These are phyloP conservation scores for Mesembryanthemum crystallinum DNA, from an alignment of 148 eudicot species.

Conservation along the genomic window DNA sequence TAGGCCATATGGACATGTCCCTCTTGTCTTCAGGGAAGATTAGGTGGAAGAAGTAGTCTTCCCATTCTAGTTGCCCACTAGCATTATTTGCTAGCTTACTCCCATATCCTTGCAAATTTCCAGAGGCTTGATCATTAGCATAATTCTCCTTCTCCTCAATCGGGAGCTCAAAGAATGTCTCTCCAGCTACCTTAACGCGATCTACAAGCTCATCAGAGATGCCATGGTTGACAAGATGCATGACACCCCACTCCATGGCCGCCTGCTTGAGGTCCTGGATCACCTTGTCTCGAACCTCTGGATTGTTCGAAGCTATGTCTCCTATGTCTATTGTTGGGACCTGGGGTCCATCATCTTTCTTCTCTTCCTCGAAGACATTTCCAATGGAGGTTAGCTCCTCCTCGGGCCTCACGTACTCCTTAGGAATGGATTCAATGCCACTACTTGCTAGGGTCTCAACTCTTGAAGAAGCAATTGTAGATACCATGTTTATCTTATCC, in stretches of 20 bases:
- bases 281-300: conserved; percentile 48
- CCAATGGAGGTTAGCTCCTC: conserved; percentile 72
- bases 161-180: conserved; percentile 60
- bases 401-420: conserved; percentile 69
- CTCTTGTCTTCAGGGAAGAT: conserved; percentile 64
- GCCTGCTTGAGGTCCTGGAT: conserved; percentile 57
- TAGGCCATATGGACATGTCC: conserved; percentile 82
- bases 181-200: conserved; percentile 70
- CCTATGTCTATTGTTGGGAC: conserved; percentile 62
- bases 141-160: conserved; percentile 90
- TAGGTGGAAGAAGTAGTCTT: conserved; percentile 87
- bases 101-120: conserved; percentile 90
- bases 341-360: conserved; percentile 61
- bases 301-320: conserved; percentile 52
- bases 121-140: conserved; percentile 74
- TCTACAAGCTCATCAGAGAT: conserved; percentile 51
- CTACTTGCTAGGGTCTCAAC: conserved; percentile 71
- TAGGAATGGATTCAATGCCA: conserved; percentile 74
- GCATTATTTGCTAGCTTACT: conserved; percentile 89
- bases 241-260: conserved; percentile 84
- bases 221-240: conserved; percentile 88
- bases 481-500: conserved; percentile 22
- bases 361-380: conserved; percentile 69
- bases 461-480: conserved; percentile 33
- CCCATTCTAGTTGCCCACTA: conserved; percentile 84